Evolutionary conservation across 345 rosid species (phyloP).

Genomic region (Gossypium rotundifolium): DNA sequence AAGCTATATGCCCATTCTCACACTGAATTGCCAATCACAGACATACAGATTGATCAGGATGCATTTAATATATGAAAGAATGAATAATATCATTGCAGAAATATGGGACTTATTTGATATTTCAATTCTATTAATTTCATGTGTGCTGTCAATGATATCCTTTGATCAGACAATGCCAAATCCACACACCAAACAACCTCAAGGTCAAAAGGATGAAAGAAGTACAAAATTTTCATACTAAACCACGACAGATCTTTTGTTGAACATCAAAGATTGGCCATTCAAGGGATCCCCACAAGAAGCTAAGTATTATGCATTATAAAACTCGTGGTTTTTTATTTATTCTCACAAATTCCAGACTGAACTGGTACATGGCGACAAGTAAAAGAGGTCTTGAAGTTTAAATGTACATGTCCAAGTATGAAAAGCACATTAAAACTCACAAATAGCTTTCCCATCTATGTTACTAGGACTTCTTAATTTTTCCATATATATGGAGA

Average conservation of each 20-base stretch:
- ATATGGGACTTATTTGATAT: background rate
- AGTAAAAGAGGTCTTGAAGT: background rate
- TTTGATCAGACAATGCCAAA: background rate
- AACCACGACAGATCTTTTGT: background rate
- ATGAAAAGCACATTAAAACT: background rate
- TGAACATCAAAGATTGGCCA: background rate
- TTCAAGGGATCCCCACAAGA: background rate
- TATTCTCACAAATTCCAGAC: background rate
- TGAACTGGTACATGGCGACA: background rate
- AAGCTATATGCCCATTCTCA: constrained; percentile 62
- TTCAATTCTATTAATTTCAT: background rate
- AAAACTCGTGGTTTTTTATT: background rate
- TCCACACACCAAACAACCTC: constrained; percentile 3
- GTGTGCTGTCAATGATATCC: background rate
- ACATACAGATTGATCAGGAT: background rate
- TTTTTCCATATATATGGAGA: background rate
- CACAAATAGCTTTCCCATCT: background rate
- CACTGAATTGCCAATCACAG: constrained; percentile 35
- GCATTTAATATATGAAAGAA: background rate
- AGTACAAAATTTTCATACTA: background rate
- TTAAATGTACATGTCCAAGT: background rate
- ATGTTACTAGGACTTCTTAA: background rate
- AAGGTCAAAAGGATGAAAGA: background rate
- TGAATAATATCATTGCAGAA: background rate
- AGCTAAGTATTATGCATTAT: background rate